Percentiles rank a stretch among this genome's conserved stretches.
Evolutionary conservation across 371 early-diverging fungal genomes (phyloP).

Genomic region (Mortierella sp.): DNA sequence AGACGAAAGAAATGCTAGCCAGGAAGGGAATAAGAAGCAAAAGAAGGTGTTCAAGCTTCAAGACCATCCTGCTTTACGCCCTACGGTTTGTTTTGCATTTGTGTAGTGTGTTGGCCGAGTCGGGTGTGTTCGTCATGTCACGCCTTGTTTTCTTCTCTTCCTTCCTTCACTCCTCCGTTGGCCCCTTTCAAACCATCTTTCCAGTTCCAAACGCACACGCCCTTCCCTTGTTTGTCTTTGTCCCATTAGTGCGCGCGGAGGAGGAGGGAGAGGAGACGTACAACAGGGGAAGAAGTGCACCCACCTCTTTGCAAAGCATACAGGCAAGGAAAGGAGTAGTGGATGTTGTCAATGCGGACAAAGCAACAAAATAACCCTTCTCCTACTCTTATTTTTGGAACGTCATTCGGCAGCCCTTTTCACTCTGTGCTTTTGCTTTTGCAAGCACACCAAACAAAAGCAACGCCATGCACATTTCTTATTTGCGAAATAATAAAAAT

Average conservation of each 20-base stretch:
- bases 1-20: neutral
- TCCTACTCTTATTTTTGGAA: neutral
- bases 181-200: neutral
- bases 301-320: neutral
- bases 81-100: neutral
- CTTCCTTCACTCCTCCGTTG: neutral
- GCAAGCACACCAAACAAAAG: neutral
- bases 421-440: neutral
- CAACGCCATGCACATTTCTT: neutral
- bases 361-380: neutral
- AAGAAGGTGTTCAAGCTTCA: neutral
- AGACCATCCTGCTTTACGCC: neutral
- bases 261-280: neutral
- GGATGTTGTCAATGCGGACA: neutral
- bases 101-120: neutral
- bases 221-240: neutral
- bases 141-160: neutral
- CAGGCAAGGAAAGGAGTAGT: neutral
- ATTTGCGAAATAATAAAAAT: too few species aligned
- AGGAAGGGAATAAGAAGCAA: conserved; percentile 8
- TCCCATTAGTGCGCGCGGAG: neutral
- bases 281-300: neutral
- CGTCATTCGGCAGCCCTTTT: neutral
- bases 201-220: neutral
- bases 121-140: conserved; percentile 2